Evolutionary conservation across 192 early-diverging fungal genomes (phyloP).

Genomic region (Coemansia sp.): DNA sequence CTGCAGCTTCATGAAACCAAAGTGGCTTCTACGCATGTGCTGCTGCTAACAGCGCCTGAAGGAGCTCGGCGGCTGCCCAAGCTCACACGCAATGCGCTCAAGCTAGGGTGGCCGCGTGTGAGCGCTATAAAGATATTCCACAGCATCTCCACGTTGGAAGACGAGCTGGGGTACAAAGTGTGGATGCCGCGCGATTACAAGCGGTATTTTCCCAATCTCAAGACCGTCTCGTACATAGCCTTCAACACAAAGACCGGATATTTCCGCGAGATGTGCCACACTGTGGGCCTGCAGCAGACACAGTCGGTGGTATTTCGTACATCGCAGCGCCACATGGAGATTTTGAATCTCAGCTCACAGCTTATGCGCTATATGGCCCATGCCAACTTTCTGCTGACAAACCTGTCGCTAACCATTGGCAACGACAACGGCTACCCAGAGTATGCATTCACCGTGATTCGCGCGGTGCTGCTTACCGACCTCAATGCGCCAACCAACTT

Average conservation of each 20-base stretch:
- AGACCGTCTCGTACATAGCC: conserved; percentile 37
- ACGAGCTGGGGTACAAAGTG: conserved; percentile 49
- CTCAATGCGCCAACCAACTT: conserved; percentile 41
- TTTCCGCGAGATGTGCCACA: conserved; percentile 52
- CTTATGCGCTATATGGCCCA: conserved; percentile 55
- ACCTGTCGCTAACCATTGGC: conserved; percentile 36
- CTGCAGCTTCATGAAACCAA: conserved; percentile 51
- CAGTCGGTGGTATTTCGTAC: conserved; percentile 45
- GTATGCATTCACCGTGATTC: conserved; percentile 48
- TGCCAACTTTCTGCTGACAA: conserved; percentile 51
- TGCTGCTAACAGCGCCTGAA: conserved; percentile 34
- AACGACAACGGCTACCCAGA: conserved; percentile 42
- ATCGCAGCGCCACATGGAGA: conserved; percentile 47
- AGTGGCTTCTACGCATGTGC: conserved; percentile 43
- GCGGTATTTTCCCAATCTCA: conserved; percentile 49
- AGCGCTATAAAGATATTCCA: conserved; percentile 44
- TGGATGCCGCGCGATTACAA: conserved; percentile 54
- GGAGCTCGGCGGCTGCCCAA: conserved; percentile 33
- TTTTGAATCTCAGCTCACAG: conserved; percentile 43
- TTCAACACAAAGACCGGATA: conserved; percentile 34
- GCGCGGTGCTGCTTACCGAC: conserved; percentile 49
- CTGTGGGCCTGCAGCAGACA: conserved; percentile 41
- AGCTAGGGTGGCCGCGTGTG: conserved; percentile 51
- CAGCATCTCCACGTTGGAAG: conserved; percentile 30
- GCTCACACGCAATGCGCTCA: conserved; percentile 42